Percentiles rank a stretch among this genome's conserved stretches.
phyloP scores from a whole-genome alignment of 805 yeast species.

The Yamadazyma phyllophila region DNA sequence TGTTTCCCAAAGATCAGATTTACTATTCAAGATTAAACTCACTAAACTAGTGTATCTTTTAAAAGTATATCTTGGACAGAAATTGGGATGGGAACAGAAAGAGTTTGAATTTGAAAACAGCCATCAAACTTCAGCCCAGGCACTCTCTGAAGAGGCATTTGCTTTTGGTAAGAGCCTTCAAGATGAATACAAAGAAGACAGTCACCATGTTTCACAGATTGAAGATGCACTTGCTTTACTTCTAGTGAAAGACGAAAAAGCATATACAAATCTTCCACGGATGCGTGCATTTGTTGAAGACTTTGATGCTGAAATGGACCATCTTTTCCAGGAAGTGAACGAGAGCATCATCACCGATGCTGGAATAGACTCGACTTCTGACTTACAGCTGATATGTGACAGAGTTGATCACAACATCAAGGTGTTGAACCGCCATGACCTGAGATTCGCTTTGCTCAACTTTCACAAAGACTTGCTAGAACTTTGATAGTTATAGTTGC shows the following conservation, averaged over 20 bases:
- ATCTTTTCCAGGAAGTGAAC: constrained; percentile 24
- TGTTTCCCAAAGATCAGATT: constrained; percentile 5
- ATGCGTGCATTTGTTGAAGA: constrained; percentile 20
- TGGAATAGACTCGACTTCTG: constrained; percentile 26
- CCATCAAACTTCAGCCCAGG: constrained; percentile 1
- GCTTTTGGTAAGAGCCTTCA: constrained; percentile 19
- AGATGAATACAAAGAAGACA: constrained; percentile 11
- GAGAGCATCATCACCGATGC: constrained; percentile 21
- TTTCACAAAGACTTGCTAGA: constrained; percentile 18
- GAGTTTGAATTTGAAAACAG: constrained; percentile 18
- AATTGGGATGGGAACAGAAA: constrained; percentile 7
- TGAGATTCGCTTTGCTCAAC: constrained; percentile 34
- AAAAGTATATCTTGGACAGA: constrained; percentile 19
- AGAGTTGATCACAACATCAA: constrained; percentile 31
- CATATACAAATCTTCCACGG: constrained; percentile 22
- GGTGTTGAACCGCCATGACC: constrained; percentile 29
- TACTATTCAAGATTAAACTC: constrained; percentile 25
- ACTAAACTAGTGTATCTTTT: constrained; percentile 24
- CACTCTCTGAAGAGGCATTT: constrained; percentile 19
- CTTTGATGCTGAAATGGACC: constrained; percentile 18
- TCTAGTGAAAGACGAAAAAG: constrained; percentile 19
- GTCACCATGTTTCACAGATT: constrained; percentile 9
- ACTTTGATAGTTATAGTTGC: neutral
- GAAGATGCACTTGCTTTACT: constrained; percentile 23
- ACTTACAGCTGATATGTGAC: constrained; percentile 30